Conservation (phyloP, 192 early-diverging fungal species). For the Coemansia sp. region DNA sequence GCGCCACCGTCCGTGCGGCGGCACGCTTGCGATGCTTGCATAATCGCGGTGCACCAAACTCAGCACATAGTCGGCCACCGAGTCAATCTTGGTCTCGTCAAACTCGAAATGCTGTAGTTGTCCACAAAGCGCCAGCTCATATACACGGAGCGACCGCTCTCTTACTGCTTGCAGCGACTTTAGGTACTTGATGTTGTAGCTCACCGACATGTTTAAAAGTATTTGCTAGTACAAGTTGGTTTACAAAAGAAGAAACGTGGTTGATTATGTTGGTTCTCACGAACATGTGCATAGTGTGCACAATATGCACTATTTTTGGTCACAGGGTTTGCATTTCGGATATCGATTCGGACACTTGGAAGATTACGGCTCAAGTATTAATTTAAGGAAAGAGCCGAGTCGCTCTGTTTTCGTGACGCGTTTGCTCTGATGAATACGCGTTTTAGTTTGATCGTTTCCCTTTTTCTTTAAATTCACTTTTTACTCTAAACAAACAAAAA, state of each 20-base stretch:
- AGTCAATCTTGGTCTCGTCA: conserved; percentile 60
- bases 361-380: too few species aligned
- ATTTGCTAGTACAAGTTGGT: background rate
- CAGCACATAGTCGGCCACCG: conserved; percentile 68
- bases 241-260: conserved; percentile 50
- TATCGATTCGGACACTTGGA: too few species aligned
- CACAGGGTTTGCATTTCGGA: too few species aligned
- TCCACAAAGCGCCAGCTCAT: conserved; percentile 56
- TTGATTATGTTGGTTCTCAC: too few species aligned
- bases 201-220: conserved; percentile 13
- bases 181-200: conserved; percentile 53
- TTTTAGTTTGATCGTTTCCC: too few species aligned
- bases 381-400: too few species aligned
- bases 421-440: too few species aligned
- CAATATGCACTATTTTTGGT: too few species aligned
- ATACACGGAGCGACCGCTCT: conserved; percentile 64
- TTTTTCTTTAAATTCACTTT: too few species aligned
- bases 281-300: too few species aligned
- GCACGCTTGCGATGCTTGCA: conserved; percentile 62
- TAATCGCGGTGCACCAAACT: conserved; percentile 73
- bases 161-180: conserved; percentile 74
- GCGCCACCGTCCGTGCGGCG: conserved; percentile 85
- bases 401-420: too few species aligned
- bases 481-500: conserved; percentile 2
- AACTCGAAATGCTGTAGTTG: conserved; percentile 73